These are phyloP conservation scores for Cutaneotrichosporon mucoides DNA, from an alignment of 1,284 basidiomycete species.

Conservation along the genomic window DNA sequence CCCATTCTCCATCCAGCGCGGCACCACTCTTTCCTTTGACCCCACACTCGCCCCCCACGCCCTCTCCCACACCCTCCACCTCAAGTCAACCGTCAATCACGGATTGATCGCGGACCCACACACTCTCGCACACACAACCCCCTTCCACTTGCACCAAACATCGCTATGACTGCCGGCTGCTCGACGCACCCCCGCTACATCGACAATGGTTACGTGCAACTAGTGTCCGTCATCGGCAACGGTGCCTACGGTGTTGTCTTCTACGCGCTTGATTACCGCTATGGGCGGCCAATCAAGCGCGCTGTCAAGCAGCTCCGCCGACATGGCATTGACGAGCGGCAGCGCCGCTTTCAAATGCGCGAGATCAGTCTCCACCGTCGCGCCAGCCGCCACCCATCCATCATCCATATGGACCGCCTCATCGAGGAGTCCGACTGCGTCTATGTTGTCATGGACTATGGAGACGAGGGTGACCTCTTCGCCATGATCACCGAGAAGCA, in stretches of 20 bases:
- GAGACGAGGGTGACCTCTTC: slow-evolving; percentile 88
- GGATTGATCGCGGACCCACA: too few species aligned
- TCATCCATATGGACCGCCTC: slow-evolving; percentile 84
- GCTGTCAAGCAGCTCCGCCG: slow-evolving; percentile 84
- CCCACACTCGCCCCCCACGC: not conserved
- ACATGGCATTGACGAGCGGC: slow-evolving; percentile 62
- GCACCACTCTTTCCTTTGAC: too few species aligned
- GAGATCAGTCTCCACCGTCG: slow-evolving; percentile 62
- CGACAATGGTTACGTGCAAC: slow-evolving; percentile 74
- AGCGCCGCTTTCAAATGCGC: slow-evolving; percentile 69
- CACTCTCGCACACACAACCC: not conserved
- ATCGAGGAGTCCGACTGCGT: slow-evolving; percentile 62
- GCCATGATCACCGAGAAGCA: slow-evolving; percentile 62
- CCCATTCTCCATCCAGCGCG: too few species aligned
- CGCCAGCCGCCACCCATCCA: slow-evolving; percentile 67
- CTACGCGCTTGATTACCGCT: slow-evolving; percentile 65
- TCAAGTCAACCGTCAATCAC: not conserved
- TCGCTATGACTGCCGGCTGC: slow-evolving; percentile 15
- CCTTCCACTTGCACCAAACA: not conserved
- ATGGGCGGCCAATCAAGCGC: slow-evolving; percentile 55
- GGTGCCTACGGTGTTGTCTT: slow-evolving; percentile 97
- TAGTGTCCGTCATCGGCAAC: slow-evolving; percentile 83
- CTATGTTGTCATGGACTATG: slow-evolving; percentile 63
- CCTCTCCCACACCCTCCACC: not conserved
- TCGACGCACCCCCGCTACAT: slow-evolving; percentile 51